Conservation (phyloP, 106 monocot species). For the Posidonia australis region DNA sequence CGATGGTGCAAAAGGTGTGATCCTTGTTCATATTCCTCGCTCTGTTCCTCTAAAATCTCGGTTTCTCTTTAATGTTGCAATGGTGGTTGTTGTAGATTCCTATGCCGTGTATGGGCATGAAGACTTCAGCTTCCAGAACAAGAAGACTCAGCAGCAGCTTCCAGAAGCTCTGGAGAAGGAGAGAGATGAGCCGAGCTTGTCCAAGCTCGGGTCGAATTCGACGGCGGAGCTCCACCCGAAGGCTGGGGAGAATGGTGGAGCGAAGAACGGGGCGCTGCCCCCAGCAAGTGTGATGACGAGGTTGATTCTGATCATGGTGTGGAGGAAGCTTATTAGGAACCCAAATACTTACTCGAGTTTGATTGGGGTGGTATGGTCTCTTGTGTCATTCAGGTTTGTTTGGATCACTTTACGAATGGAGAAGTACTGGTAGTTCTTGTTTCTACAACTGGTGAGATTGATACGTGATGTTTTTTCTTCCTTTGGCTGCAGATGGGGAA, state of each 20-base stretch:
- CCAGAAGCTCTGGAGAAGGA: constrained; percentile 6
- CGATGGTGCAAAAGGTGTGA: constrained; percentile 5
- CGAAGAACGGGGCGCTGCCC: constrained; percentile 21
- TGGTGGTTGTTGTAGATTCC: constrained; percentile 3
- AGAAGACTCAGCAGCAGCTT: neutral
- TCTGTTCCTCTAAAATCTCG: too few species aligned
- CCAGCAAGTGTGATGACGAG: constrained; percentile 50
- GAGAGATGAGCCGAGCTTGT: constrained; percentile 15
- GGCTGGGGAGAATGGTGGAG: neutral
- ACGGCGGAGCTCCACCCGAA: constrained; percentile 23
- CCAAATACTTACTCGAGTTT: constrained; percentile 55
- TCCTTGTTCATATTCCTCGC: neutral
- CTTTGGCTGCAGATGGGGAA: constrained; percentile 23
- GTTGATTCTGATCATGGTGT: constrained; percentile 53
- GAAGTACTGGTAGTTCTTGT: too few species aligned
- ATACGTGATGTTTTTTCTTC: too few species aligned
- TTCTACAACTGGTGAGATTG: too few species aligned
- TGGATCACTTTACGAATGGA: too few species aligned
- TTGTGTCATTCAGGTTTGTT: constrained; percentile 40
- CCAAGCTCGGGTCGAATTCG: constrained; percentile 21
- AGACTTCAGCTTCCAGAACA: constrained; percentile 37
- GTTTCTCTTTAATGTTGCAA: neutral
- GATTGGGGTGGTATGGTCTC: constrained; percentile 37
- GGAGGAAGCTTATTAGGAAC: constrained; percentile 54
- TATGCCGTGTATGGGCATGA: constrained; percentile 20